Percentiles rank a stretch among this genome's conserved stretches.
These are phyloP conservation scores for Volutella citrinella DNA, from an alignment of 2,329 filamentous ascomycete species.

Conservation along the genomic window DNA sequence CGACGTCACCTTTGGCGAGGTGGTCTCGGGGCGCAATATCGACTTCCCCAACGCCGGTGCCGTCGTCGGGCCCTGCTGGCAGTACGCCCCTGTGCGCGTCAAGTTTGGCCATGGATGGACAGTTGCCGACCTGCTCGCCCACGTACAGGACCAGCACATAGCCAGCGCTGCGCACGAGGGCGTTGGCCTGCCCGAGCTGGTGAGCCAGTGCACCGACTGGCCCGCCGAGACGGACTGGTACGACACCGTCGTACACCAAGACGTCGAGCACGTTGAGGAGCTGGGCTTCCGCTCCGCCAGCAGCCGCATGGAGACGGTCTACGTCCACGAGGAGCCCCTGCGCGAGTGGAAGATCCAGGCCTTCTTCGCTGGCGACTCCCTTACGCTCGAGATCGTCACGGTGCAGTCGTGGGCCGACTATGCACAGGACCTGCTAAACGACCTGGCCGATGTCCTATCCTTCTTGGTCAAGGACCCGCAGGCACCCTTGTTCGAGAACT, in stretches of 20 bases:
- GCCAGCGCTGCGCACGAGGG: conserved; percentile 53
- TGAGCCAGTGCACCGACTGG: conserved; percentile 46
- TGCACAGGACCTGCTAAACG: conserved; percentile 48
- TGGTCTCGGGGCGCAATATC: conserved; percentile 62
- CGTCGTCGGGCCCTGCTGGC: conserved; percentile 64
- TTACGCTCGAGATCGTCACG: conserved; percentile 59
- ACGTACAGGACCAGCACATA: conserved; percentile 56
- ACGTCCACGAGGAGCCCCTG: conserved; percentile 55
- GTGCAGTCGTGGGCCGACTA: conserved; percentile 53
- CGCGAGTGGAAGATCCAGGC: conserved; percentile 60
- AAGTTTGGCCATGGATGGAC: conserved; percentile 50
- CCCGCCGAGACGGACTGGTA: conserved; percentile 39
- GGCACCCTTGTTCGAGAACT: conserved; percentile 15
- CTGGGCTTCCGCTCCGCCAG: conserved; percentile 38
- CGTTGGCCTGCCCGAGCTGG: conserved; percentile 53
- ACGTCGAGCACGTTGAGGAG: conserved; percentile 59
- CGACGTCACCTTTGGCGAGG: conserved; percentile 65
- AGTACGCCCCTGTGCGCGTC: conserved; percentile 64
- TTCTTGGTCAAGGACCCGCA: conserved; percentile 11
- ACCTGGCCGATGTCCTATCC: conserved; percentile 36
- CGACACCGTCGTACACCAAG: conserved; percentile 57
- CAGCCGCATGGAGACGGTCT: conserved; percentile 54
- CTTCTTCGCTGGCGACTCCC: conserved; percentile 49
- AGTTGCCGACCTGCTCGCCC: conserved; percentile 48
- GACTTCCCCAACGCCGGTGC: conserved; percentile 52